Percentiles rank a stretch among this genome's conserved stretches.
Evolutionary conservation across 352 stramenopile species (phyloP).

Genomic region (Pythium dissotocum): DNA sequence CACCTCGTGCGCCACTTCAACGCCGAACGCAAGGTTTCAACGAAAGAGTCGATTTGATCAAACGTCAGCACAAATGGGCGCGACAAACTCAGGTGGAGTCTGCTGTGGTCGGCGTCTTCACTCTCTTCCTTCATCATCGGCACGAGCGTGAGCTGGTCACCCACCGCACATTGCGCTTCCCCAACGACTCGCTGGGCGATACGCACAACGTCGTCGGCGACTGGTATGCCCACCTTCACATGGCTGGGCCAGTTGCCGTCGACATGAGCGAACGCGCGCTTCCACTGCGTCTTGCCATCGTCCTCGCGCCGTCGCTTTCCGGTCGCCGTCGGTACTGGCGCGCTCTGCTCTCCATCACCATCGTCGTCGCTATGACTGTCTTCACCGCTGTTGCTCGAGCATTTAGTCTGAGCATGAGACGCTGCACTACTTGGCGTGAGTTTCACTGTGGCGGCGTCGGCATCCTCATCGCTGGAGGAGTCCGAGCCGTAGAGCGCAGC

Average conservation of each 20-base stretch:
- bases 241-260: constrained; percentile 86
- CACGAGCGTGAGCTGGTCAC: constrained; percentile 31
- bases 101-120: constrained; percentile 7
- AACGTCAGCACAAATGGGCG: constrained; percentile 72
- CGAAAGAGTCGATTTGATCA: constrained; percentile 68
- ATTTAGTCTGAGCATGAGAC: neutral
- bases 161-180: constrained; percentile 33
- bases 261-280: constrained; percentile 67
- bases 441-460: neutral
- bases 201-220: constrained; percentile 29
- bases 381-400: neutral
- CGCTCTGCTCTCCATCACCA: neutral
- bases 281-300: constrained; percentile 39
- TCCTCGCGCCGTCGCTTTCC: constrained; percentile 46
- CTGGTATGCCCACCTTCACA: constrained; percentile 49
- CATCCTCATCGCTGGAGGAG: constrained; percentile 22
- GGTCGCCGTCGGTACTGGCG: neutral
- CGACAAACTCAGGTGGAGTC: constrained; percentile 73
- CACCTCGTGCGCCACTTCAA: constrained; percentile 75
- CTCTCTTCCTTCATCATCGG: constrained; percentile 28
- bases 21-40: constrained; percentile 57
- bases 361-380: constrained; percentile 2
- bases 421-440: neutral
- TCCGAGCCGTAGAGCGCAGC: constrained; percentile 25
- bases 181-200: constrained; percentile 34